Conservation (phyloP, 2,329 filamentous ascomycete species). For the Sarocladium oryzae region DNA sequence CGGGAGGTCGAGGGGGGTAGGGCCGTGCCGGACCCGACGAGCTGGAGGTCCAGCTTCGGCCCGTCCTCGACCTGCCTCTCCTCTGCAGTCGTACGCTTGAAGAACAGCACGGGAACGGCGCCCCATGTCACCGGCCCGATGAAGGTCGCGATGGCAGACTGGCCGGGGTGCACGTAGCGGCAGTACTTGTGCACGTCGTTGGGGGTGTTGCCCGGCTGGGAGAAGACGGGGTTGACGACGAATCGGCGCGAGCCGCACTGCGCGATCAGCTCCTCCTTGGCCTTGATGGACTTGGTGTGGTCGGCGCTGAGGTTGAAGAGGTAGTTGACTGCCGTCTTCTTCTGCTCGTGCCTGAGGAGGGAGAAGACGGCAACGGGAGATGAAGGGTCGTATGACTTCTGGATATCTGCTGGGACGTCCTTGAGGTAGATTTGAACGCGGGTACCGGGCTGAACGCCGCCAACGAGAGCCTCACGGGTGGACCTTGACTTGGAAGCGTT, state of each 20-base stretch:
- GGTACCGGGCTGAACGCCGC: constrained; percentile 77
- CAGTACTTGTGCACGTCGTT: constrained; percentile 98
- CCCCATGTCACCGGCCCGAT: constrained; percentile 91
- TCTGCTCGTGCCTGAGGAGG: constrained; percentile 89
- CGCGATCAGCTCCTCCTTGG: constrained; percentile 86
- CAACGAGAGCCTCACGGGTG: constrained; percentile 77
- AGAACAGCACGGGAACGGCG: constrained; percentile 82
- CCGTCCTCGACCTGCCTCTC: constrained; percentile 34
- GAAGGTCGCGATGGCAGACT: constrained; percentile 83
- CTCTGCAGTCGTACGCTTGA: constrained; percentile 52
- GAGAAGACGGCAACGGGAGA: constrained; percentile 72
- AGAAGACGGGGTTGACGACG: constrained; percentile 85
- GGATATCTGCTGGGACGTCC: constrained; percentile 36
- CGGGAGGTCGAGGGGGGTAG: constrained; percentile 69
- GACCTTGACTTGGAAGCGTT: constrained; percentile 71
- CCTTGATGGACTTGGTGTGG: constrained; percentile 68
- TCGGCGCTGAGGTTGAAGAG: constrained; percentile 81
- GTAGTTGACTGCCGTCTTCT: constrained; percentile 83
- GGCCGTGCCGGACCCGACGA: constrained; percentile 83
- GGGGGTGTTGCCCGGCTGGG: constrained; percentile 78
- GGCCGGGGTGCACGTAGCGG: constrained; percentile 83
- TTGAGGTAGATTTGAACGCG: constrained; percentile 73
- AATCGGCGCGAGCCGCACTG: constrained; percentile 87
- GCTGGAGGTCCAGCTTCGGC: constrained; percentile 49
- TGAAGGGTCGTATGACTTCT: constrained; percentile 40